Evolutionary conservation across 139 green algal species (phyloP), one percentile per base, ranked within the genome.

Genomic region (Chlamydomonas eustigma): DNA sequence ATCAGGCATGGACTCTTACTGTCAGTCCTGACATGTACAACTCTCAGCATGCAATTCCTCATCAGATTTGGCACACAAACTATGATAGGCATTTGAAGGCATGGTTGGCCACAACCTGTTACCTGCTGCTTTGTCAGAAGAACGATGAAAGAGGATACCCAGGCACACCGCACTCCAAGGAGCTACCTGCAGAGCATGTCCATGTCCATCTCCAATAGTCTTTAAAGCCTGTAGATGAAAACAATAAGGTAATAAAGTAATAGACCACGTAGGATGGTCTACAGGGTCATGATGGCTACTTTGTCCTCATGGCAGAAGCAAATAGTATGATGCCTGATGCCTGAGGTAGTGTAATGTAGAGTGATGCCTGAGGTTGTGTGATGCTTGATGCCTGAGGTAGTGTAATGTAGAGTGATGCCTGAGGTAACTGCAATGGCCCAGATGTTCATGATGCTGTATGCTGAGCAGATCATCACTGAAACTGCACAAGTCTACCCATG

Each of bases 121-220:
- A 74, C 78, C 74, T 33, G 85, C 75, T 8, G 80, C 73, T 50
- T 90, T 90, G 87, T 93, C 84, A 2, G 77, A 77, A 37, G 71
- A 73, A 30, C 88, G 84, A 31, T 89, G 80, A 35, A 90, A 50
- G 64, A 94, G 81, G 39, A 89, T 39, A 2, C 72, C 83, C 2
- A 93, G 71, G 74, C 81, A 88, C 0, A 90, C 69, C 1, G 83
- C 82, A 33, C 87, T 89, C 78, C 84, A 89, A 4, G 86, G 86
- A 1, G 82, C 83, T 0, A 71, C 63, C 37, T 80, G 50, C 50
- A 83, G 67, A n/a, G 78, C 76, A 0, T 76, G 76, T 2, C 74
- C 38, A 33, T 63, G 70, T 50, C 65, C 32, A 37, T 69, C 73
- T 30, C 81, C 80, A n/a, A 78, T 76, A 51, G 80, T 2, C n/a